Evolutionary conservation across 305 asterid species (phyloP), one percentile per base, ranked within the genome.

Genomic region (Fraxinus paxiana): DNA sequence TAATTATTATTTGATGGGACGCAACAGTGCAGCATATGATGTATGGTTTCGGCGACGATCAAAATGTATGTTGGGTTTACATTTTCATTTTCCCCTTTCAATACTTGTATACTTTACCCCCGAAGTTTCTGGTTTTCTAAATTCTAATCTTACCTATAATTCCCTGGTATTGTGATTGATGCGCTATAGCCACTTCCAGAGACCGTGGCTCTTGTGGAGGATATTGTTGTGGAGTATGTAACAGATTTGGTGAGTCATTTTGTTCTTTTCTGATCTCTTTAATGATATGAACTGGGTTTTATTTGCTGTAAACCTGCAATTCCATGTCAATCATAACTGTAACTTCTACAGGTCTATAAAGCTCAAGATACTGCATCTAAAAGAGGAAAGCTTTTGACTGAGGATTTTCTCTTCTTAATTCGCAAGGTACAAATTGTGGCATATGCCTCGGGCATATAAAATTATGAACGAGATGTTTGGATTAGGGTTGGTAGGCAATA

Each of bases 41-140:
- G 97, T 92, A 92, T 82, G 99, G 99, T 80, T 94, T 92, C 2
- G 97, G 97, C 2, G 97, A 96, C 87, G 98, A 92, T 79, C 83
- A 85, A 79, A 94, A 94, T 79, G 97, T 92, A 89, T 15, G 94
- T 82, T 74, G 46, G 73, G 18, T 65, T 65, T 72, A 77, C 65
- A 38, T 84, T 35, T 26, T 59, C 79, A 73, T 65, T 3, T 37
- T 77, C 43, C 78, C 77, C 8, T 59, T 76, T 75, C n/a, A 12
- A 15, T 35, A 3, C 69, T 54, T 77, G 26, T 87, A 54, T 77
- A 35, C 20, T 26, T 69, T 77, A 35, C 78, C 1, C 0, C 26
- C 34, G 77, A 5, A 10, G 46, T 17, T 34, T 70, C 20, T 77
- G 59, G 61, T 33, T 22, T 51, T 30, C 26, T 51, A 28, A 4